Evolutionary conservation across 805 yeast species (phyloP), one percentile per base, ranked within the genome.

Genomic region (Schwanniomyces vanrijiae): DNA sequence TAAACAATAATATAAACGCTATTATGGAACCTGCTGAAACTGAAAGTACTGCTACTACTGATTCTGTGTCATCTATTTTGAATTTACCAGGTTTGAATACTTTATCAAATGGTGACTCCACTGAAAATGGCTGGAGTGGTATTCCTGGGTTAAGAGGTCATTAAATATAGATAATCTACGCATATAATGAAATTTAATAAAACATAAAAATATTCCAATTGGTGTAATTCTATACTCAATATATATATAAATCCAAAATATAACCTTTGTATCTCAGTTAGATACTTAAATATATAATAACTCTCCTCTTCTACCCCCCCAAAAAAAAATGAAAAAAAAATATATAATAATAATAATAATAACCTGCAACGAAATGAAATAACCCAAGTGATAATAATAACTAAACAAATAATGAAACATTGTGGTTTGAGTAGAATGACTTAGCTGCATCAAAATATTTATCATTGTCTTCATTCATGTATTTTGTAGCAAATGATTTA

Each of bases 1-100:
- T 73, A 26, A 73, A 73, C 55, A 73, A 73, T 54, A 71, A 72
- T 51, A 63, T 72, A 40, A 73, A 73, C 49, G 77, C 76, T 1
- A 73, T 73, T 18, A 59, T 64, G 41, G 66, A 62, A 24, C 62
- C 62, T n/a, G 48, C 60, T 21, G 44, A 44, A 19, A 25, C 24
- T 37, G 35, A 34, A 13, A 25, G 25, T 33, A 19, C 44, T 16
- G 22, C 39, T 4, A 20, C 24, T 10, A 20, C 11, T 10, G 40
- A 49, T 2, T 45, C 33, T 11, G 39, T 42, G 10, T 14, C 48
- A 14, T 31, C 46, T 33, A 41, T 45, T 9, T 40, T 56, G 24
- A 56, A 51, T 43, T 57, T 64, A 29, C 68, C 68, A 8, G 68
- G 68, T 13, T 54, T 62, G 31, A 56, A 57, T 40, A 57, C 53